Conservation (phyloP, 2,329 filamentous ascomycete species). For the Colletotrichum incanum region DNA sequence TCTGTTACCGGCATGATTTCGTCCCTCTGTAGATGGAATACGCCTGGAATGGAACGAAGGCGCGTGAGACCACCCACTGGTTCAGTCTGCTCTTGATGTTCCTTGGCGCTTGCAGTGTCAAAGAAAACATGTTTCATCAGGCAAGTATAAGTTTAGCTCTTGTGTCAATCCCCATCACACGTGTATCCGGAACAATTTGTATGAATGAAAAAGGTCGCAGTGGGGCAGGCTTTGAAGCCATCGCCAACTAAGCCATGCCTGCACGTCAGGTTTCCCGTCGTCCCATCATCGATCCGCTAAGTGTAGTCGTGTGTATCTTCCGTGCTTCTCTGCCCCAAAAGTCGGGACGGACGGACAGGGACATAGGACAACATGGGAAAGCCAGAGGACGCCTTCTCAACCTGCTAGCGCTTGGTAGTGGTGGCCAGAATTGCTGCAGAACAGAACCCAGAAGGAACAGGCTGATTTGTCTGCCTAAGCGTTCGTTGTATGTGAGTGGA, state of each 20-base stretch:
- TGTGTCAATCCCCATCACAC: neutral
- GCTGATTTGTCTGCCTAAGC: conserved; percentile 14
- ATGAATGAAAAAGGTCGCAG: neutral
- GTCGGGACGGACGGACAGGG: neutral
- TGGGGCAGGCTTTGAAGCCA: conserved; percentile 15
- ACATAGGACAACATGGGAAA: neutral
- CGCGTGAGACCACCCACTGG: neutral
- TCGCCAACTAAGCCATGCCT: conserved; percentile 20
- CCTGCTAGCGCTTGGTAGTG: conserved; percentile 1
- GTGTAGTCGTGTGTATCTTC: conserved; percentile 5
- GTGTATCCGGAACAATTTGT: neutral
- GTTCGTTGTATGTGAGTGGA: conserved; percentile 21
- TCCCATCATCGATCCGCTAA: conserved; percentile 32
- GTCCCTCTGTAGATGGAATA: conserved; percentile 1
- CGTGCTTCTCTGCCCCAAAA: neutral
- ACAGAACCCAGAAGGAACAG: neutral
- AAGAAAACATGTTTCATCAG: conserved; percentile 23
- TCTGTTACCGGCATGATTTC: no score
- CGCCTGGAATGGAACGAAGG: conserved; percentile 10
- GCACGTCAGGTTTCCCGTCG: conserved; percentile 15
- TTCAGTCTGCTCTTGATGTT: neutral
- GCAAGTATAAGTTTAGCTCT: conserved; percentile 2
- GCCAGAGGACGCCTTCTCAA: neutral
- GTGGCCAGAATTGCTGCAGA: conserved; percentile 14
- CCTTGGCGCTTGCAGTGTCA: conserved; percentile 13